phyloP scores from a whole-genome alignment of 352 stramenopile genomes.

The Phytophthora pluvialis region DNA sequence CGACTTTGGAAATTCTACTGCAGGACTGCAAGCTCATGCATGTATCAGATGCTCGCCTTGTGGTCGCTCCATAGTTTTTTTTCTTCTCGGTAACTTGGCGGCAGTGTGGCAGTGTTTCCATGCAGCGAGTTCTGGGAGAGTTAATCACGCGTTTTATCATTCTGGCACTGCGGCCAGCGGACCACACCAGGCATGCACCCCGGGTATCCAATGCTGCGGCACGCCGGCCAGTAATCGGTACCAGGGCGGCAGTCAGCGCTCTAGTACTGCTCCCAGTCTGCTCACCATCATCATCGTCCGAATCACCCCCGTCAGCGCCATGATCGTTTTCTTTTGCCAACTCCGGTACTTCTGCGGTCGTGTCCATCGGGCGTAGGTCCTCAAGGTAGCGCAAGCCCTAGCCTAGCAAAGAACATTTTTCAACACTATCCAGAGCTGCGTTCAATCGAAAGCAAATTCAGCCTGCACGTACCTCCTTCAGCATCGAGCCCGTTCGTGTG shows the following conservation, averaged over 20 bases:
- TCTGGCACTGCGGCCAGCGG: conserved; percentile 10
- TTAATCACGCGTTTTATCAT: conserved; percentile 4
- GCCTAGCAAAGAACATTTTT: background rate
- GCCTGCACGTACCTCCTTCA: background rate
- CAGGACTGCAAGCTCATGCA: too few species aligned
- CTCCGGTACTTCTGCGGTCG: background rate
- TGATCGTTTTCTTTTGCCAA: background rate
- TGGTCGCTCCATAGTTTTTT: too few species aligned
- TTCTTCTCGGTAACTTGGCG: too few species aligned
- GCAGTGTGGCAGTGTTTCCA: too few species aligned
- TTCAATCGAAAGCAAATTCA: background rate
- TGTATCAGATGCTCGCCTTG: too few species aligned
- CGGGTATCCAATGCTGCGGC: conserved; percentile 8
- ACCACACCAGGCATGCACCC: conserved; percentile 10
- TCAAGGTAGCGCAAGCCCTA: background rate
- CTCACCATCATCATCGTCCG: background rate
- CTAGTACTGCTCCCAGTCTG: background rate
- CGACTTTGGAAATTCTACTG: too few species aligned
- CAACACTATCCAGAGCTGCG: background rate
- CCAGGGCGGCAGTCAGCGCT: conserved; percentile 8
- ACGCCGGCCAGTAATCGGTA: conserved; percentile 5
- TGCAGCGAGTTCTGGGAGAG: background rate
- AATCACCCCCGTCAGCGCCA: background rate
- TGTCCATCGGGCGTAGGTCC: background rate
- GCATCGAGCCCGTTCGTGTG: background rate